phyloP scores from a whole-genome alignment of 2,329 filamentous ascomycete species.

The Verticillium albo-atrum region DNA sequence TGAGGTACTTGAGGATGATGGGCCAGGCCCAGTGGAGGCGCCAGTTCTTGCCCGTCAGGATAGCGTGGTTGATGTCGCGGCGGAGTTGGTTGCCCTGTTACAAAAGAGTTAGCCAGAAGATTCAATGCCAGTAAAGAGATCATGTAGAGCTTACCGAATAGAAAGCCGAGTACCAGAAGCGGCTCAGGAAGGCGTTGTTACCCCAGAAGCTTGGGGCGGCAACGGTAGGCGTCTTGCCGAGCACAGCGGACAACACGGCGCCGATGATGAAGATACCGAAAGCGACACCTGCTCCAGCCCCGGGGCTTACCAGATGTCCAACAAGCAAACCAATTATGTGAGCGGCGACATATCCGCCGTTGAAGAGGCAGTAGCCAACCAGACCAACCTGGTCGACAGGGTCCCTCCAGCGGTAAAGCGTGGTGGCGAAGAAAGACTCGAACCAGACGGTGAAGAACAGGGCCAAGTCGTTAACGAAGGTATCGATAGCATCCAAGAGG shows the following conservation, averaged over 20 bases:
- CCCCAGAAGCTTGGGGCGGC: conserved; percentile 30
- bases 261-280: conserved; percentile 42
- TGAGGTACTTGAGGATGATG: conserved; percentile 37
- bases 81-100: conserved; percentile 46
- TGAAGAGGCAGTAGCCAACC: conserved; percentile 35
- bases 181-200: conserved; percentile 26
- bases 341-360: conserved; percentile 42
- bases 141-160: conserved; percentile 39
- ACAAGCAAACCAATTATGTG: conserved; percentile 42
- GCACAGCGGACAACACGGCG: conserved; percentile 24
- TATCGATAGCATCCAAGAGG: conserved; percentile 45
- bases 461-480: conserved; percentile 47
- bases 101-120: not conserved
- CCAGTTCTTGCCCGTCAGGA: conserved; percentile 46
- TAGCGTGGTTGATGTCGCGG: conserved; percentile 43
- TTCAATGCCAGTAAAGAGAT: too few species aligned
- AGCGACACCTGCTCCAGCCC: conserved; percentile 40
- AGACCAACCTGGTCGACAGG: conserved; percentile 36
- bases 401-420: conserved; percentile 42
- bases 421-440: conserved; percentile 44
- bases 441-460: conserved; percentile 48
- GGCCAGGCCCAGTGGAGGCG: conserved; percentile 42
- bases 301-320: conserved; percentile 35
- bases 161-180: conserved; percentile 45
- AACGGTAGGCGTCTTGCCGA: conserved; percentile 31